phyloP scores from a whole-genome alignment of 345 rosid genomes.

The Cochlearia excelsa region DNA sequence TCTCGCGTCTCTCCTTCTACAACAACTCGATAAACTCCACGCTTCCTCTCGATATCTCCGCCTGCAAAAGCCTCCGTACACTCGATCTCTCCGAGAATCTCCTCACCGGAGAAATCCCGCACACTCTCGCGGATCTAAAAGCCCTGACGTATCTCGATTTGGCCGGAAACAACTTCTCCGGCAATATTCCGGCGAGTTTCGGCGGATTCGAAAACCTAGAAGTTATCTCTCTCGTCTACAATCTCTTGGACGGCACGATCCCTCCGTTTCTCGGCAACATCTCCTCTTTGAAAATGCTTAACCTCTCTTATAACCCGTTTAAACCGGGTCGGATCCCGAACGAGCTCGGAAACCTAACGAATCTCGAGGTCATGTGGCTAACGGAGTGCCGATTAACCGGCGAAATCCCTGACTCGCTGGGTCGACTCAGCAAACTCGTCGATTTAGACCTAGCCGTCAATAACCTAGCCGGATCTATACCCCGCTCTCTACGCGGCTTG shows the following conservation, averaged over 20 bases:
- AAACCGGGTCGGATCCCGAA: slow-evolving; percentile 69
- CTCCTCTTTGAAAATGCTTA: slow-evolving; percentile 64
- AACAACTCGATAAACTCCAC: slow-evolving; percentile 63
- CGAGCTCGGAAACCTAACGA: slow-evolving; percentile 78
- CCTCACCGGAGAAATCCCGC: slow-evolving; percentile 66
- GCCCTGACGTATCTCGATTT: slow-evolving; percentile 57
- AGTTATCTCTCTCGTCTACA: slow-evolving; percentile 71
- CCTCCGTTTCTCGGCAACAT: slow-evolving; percentile 72
- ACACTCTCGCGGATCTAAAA: slow-evolving; percentile 54
- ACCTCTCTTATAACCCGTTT: slow-evolving; percentile 86
- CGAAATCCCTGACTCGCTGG: slow-evolving; percentile 80
- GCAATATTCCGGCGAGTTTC: slow-evolving; percentile 68
- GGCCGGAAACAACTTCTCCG: slow-evolving; percentile 84
- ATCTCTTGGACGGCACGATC: slow-evolving; percentile 66
- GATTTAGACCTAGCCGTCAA: slow-evolving; percentile 89
- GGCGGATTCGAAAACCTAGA: slow-evolving; percentile 67
- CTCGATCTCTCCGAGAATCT: slow-evolving; percentile 83
- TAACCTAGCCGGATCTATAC: slow-evolving; percentile 57
- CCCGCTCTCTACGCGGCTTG: slow-evolving; percentile 65
- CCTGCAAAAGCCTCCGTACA: slow-evolving; percentile 53
- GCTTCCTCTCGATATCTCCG: slow-evolving; percentile 60
- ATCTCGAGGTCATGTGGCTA: slow-evolving; percentile 86
- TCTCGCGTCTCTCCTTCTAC: slow-evolving; percentile 50
- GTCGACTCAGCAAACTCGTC: slow-evolving; percentile 55
- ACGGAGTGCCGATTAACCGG: slow-evolving; percentile 79